Evolutionary conservation across 176 grass and related monocot genomes (phyloP).

Genomic region (sorghum (Sorghum bicolor)): DNA sequence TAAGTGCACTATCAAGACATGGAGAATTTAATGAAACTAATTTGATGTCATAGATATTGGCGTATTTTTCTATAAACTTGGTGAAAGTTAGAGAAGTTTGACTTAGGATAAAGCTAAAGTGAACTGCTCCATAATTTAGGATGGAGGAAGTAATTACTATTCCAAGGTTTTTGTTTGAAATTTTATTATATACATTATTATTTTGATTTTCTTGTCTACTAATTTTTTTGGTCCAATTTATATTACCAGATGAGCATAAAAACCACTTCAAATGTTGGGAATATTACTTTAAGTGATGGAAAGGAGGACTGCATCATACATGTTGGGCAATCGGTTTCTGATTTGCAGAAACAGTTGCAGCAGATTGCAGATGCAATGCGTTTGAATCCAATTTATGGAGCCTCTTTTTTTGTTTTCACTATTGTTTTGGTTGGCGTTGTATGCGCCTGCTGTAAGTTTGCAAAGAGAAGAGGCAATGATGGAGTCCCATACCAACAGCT

Average conservation of each 20-base stretch:
- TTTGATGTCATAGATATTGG: not conserved
- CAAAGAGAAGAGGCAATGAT: constrained; percentile 22
- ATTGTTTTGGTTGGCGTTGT: constrained; percentile 47
- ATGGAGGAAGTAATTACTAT: not conserved
- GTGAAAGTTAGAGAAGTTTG: not conserved
- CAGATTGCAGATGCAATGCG: constrained; percentile 49
- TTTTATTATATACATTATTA: not conserved
- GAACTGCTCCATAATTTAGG: not conserved
- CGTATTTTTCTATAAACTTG: not conserved
- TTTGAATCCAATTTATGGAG: constrained; percentile 77
- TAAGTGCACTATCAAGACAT: not conserved
- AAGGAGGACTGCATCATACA: constrained; percentile 39
- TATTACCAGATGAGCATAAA: constrained; percentile 49
- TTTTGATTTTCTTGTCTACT: not conserved
- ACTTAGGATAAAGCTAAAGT: not conserved
- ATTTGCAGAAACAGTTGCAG: constrained; percentile 57
- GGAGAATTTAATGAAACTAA: not conserved
- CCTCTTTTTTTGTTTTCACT: constrained; percentile 55
- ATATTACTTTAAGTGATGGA: constrained; percentile 50
- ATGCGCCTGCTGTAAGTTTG: constrained; percentile 76
- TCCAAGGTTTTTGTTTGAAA: not conserved
- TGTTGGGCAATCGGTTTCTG: constrained; percentile 29
- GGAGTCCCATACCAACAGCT: constrained; percentile 68
- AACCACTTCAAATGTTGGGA: constrained; percentile 23
- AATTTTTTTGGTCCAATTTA: constrained; percentile 9